Evolutionary conservation across 768 basidiomycete genomes (phyloP), one percentile per base, ranked within the genome.

Genomic region (Boletus pseudo-olivaceus): DNA sequence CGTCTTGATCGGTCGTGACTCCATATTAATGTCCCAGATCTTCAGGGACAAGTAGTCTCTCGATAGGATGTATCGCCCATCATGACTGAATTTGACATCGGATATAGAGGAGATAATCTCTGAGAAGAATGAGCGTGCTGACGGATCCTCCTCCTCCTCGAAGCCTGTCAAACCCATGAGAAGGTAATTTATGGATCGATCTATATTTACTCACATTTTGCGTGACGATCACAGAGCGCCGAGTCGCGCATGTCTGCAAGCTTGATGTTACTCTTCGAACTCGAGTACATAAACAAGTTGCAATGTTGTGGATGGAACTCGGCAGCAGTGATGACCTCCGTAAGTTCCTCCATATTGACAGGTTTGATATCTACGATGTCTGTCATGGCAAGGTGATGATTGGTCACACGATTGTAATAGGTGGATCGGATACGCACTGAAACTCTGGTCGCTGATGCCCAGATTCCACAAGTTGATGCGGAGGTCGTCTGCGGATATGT

Each of bases 361-460:
- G 97, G 97, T 71, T 99, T 99, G 83, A 99, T 98, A 73, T 99
- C 97, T 59, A 99, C 95, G 67, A 99, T 98, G 75, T 99, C 97
- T 99, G 40, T 63, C 12, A 48, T 19, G 29, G 23, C 29, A 29
- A 30, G 33, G 49, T 57, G 43, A 46, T 56, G 42, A 45, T 45
- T 43, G 37, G 49, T 47, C 53, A 38, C 33, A 30, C 38, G 47
- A 59, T 42, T 35, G 38, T 30, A 35, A 37, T 15, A n/a, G 33
- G 11, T 7, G 15, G 42, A 54, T 58, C 44, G 34, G 48, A 49
- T 38, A 82, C 94, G 72, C 61, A 98, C 97, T 99, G 73, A 99
- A 99, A 71, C 94, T 97, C 75, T 97, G 94, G 77, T 99, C 95
- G 61, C 90, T 93, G 72, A 98, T 98, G 68, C 93, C 90, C 59